These are phyloP conservation scores for Thinopyrum obtusiflorum DNA, from an alignment of 202 grass and related monocot species.

Conservation along the genomic window DNA sequence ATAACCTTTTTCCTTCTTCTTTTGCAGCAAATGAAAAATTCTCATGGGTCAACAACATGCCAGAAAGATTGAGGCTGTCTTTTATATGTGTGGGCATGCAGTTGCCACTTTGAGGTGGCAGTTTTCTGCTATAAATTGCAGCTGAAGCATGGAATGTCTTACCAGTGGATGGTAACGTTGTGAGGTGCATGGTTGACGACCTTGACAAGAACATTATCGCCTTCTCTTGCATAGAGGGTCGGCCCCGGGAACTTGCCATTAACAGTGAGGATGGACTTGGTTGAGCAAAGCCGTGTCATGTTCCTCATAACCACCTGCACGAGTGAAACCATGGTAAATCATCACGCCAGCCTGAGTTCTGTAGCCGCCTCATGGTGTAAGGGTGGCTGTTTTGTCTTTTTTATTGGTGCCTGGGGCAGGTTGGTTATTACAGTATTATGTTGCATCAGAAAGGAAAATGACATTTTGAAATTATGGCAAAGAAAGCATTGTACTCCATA, in stretches of 20 bases:
- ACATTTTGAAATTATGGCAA: not conserved
- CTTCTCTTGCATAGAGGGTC: slow-evolving; percentile 64
- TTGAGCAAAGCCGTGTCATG: slow-evolving; percentile 54
- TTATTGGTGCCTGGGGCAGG: not conserved
- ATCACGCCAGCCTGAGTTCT: not conserved
- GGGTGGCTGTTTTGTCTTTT: not conserved
- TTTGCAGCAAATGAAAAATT: slow-evolving; percentile 5
- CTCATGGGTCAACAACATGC: not conserved
- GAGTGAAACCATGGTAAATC: not conserved
- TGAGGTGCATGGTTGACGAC: slow-evolving; percentile 64
- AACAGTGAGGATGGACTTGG: slow-evolving; percentile 64
- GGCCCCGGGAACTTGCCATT: slow-evolving; percentile 67
- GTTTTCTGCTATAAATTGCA: not conserved
- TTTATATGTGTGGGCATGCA: not conserved
- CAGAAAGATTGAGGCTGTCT: not conserved
- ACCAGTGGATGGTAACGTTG: slow-evolving; percentile 83
- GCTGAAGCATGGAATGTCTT: slow-evolving; percentile 18
- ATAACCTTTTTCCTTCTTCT: slow-evolving; percentile 15
- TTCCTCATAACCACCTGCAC: slow-evolving; percentile 56
- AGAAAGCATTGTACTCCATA: not conserved
- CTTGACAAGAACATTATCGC: slow-evolving; percentile 60
- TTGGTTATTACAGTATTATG: not conserved
- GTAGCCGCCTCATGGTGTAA: not conserved
- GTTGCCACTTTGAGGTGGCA: not conserved
- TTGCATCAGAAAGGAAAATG: not conserved